Percentiles rank a stretch among this genome's conserved stretches.
These are phyloP conservation scores for Annona cherimola DNA, from an alignment of 164 flowering plant genomes.

Conservation along the genomic window DNA sequence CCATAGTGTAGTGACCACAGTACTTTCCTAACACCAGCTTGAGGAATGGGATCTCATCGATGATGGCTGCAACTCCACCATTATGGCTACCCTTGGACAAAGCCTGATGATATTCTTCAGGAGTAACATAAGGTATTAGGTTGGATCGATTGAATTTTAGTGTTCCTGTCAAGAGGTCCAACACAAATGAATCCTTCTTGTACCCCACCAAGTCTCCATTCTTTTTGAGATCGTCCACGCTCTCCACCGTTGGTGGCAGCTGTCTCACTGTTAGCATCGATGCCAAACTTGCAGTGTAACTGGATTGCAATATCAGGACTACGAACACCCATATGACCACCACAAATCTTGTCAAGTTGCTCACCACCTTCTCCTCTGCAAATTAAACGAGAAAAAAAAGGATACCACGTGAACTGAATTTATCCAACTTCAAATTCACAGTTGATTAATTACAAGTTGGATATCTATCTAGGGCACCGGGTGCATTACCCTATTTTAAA, in stretches of 20 bases:
- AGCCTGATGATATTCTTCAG: slow-evolving; percentile 23
- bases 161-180: neutral
- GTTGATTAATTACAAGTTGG: no score
- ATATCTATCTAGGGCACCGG: no score
- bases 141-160: slow-evolving; percentile 8
- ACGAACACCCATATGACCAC: slow-evolving; percentile 51
- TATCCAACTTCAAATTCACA: no score
- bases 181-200: slow-evolving; percentile 11
- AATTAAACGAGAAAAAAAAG: no score
- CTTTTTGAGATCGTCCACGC: slow-evolving; percentile 25
- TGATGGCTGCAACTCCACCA: slow-evolving; percentile 16
- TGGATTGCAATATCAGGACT: slow-evolving; percentile 33
- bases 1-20: slow-evolving; percentile 14
- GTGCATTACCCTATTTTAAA: no score
- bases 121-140: slow-evolving; percentile 12
- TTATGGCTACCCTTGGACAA: slow-evolving; percentile 17
- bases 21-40: slow-evolving; percentile 9
- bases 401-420: no score
- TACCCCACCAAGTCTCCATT: slow-evolving; percentile 37
- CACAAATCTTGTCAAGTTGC: slow-evolving; percentile 37
- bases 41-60: slow-evolving; percentile 14
- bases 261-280: slow-evolving; percentile 42
- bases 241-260: slow-evolving; percentile 32
- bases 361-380: slow-evolving; percentile 40
- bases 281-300: slow-evolving; percentile 56